A percentile compares a stretch with the other conserved stretches of the same genome.
Conservation (phyloP, 306 rosid genomes). For the Senna tora region DNA sequence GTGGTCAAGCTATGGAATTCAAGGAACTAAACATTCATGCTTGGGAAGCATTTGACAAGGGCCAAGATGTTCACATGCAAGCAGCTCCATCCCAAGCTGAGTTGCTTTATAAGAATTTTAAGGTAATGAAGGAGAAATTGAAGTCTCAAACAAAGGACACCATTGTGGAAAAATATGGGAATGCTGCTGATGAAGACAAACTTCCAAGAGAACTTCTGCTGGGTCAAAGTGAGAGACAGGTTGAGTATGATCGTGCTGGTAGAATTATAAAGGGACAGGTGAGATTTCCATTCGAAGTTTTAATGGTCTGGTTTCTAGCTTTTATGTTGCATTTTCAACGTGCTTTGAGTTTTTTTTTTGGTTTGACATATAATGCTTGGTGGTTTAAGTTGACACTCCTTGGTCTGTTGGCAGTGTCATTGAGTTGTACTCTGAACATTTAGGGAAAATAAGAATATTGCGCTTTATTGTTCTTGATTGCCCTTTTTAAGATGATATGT, state of each 20-base stretch:
- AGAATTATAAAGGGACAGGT: slow-evolving; percentile 47
- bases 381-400: neutral
- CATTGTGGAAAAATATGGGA: slow-evolving; percentile 63
- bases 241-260: slow-evolving; percentile 50
- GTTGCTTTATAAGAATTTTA: slow-evolving; percentile 46
- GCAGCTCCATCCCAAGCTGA: slow-evolving; percentile 46
- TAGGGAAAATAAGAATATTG: neutral
- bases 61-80: slow-evolving; percentile 27
- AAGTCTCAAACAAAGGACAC: slow-evolving; percentile 34
- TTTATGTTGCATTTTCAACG: neutral
- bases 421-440: neutral
- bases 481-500: neutral
- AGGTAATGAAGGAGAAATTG: slow-evolving; percentile 14
- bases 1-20: slow-evolving; percentile 68
- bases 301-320: neutral
- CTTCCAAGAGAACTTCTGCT: slow-evolving; percentile 32
- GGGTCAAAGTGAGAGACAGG: slow-evolving; percentile 29
- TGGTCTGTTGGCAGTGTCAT: neutral
- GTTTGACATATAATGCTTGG: neutral
- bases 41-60: slow-evolving; percentile 64
- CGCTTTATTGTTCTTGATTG: neutral
- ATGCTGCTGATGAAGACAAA: slow-evolving; percentile 50
- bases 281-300: neutral
- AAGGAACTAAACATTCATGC: slow-evolving; percentile 63
- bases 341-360: neutral